Evolutionary conservation across 768 basidiomycete species (phyloP), one percentile per base, ranked within the genome.

Genomic region (Pleurotus djamor): DNA sequence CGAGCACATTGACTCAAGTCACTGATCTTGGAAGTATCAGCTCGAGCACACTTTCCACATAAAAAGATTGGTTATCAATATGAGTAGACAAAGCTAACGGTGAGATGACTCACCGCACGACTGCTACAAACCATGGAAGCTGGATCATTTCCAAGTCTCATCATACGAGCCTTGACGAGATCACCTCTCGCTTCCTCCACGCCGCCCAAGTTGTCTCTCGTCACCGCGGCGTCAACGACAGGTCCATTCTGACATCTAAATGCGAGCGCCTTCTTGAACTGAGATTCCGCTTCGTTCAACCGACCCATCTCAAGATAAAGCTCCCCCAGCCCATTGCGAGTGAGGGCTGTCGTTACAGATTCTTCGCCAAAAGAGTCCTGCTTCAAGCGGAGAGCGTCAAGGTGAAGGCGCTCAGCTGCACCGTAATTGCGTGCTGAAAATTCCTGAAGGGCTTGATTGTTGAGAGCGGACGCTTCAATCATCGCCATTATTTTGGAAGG

Each of bases 221-320:
- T 55, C 12, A 55, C 52, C 14, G 52, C 52, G 12, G 52, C 37
- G 5, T 55, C 52, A 28, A 72, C 67, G 10, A 64, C 54, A n/a
- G 65, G 59, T 4, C 68, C 68, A 33, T 16, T 41, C 5, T 28
- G 34, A 51, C 61, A 64, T 14, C 64, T 59, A 36, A 66, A 61
- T 16, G 59, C 65, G 54, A 75, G 66, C n/a, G 76, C 75, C 58
- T 72, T 68, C 34, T 63, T 64, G 7, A 78, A 64, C 52, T 75
- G 68, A 3, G 65, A 67, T 63, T 77, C 75, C 0, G 78, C 76
- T 5, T 76, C 71, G 51, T 70, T 71, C n/a, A 75, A 61, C 36
- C 66, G 71, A 34, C 63, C 69, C 66, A 72, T 69, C 45, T 67
- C 65, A 17, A 73, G 65, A 58, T 76, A 74, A 1, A 74, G 59